phyloP scores from a whole-genome alignment of 1,284 basidiomycete species.

The Apiotrichum gamsii region DNA sequence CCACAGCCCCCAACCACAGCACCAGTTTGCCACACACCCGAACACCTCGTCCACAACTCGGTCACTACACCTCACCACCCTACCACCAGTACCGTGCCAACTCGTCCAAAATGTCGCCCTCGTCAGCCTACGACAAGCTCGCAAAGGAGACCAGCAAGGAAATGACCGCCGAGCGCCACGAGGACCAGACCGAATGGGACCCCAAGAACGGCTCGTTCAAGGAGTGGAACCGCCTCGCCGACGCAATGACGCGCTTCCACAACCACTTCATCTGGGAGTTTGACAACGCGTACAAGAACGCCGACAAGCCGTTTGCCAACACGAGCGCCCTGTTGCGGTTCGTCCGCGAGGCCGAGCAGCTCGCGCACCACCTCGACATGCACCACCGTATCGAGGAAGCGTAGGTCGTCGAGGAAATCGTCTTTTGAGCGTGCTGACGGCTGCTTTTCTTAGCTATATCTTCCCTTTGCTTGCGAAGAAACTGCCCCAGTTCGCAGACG shows the following conservation, averaged over 20 bases:
- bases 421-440: too few species aligned
- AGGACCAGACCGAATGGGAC: too few species aligned
- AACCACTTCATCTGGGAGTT: conserved; percentile 41
- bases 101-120: too few species aligned
- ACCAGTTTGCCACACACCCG: too few species aligned
- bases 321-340: conserved; percentile 51
- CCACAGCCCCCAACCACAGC: too few species aligned
- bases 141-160: conserved; percentile 60
- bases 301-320: conserved; percentile 53
- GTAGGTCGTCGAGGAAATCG: too few species aligned
- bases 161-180: too few species aligned
- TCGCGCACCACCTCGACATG: conserved; percentile 56
- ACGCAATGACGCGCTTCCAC: conserved; percentile 42
- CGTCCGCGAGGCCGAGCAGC: conserved; percentile 49
- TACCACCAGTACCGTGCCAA: too few species aligned
- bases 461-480: conserved; percentile 60
- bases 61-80: too few species aligned
- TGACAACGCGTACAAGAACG: conserved; percentile 45
- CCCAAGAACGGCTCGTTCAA: neutral
- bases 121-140: too few species aligned
- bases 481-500: conserved; percentile 56
- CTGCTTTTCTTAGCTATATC: too few species aligned
- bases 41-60: too few species aligned
- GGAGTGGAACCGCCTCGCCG: conserved; percentile 33
- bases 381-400: conserved; percentile 58